Evolutionary conservation across 306 rosid genomes (phyloP).

Genomic region (Begonia loranthoides): DNA sequence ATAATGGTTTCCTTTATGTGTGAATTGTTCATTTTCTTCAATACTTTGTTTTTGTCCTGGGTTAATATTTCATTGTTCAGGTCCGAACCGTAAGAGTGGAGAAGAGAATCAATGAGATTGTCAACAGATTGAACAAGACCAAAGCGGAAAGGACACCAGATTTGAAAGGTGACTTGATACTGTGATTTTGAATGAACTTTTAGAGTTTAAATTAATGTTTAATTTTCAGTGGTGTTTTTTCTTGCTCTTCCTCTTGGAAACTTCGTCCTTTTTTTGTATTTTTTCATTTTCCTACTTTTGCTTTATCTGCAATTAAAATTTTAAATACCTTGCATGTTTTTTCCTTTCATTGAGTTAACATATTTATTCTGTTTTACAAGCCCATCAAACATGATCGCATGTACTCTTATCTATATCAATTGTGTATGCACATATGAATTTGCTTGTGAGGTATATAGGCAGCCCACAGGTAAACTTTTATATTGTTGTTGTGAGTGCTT

Average conservation of each 20-base stretch:
- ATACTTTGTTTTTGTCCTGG: too few relatives aligned
- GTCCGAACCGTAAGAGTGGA: conserved; percentile 85
- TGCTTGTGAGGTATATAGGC: too few relatives aligned
- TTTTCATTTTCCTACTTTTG: background rate
- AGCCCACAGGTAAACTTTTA: background rate
- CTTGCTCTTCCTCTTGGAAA: background rate
- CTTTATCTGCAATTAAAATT: background rate
- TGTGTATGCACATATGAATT: too few relatives aligned
- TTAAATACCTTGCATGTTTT: background rate
- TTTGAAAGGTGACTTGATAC: conserved; percentile 55
- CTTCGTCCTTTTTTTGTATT: background rate
- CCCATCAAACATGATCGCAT: background rate
- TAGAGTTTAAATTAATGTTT: background rate
- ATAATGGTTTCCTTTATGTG: too few relatives aligned
- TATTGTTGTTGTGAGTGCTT: too few relatives aligned
- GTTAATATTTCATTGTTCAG: conserved; percentile 18
- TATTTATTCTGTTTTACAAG: too few relatives aligned
- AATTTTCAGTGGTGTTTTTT: conserved; percentile 9
- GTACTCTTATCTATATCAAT: background rate
- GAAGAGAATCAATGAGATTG: conserved; percentile 84
- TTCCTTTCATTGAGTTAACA: too few relatives aligned
- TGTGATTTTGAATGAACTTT: too few relatives aligned
- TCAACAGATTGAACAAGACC: conserved; percentile 77
- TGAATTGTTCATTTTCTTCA: too few relatives aligned
- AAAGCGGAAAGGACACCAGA: conserved; percentile 90